These are phyloP conservation scores for Claviceps sp. DNA, from an alignment of 2,329 filamentous ascomycete species.

Conservation along the genomic window DNA sequence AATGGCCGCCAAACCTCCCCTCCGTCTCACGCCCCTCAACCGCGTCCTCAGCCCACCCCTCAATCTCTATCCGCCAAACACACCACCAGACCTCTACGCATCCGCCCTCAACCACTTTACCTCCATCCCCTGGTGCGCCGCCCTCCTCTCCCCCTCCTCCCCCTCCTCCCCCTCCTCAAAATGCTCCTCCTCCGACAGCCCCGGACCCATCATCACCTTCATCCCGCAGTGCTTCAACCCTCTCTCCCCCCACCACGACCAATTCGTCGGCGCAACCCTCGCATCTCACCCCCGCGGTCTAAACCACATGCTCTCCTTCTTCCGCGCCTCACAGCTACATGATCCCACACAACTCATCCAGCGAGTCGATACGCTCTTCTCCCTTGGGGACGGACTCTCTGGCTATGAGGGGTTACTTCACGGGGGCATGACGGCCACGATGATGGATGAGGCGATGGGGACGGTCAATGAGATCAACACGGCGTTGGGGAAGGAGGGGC, in stretches of 20 bases:
- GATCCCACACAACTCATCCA: slow-evolving; percentile 15
- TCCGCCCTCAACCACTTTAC: slow-evolving; percentile 19
- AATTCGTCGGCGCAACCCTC: slow-evolving; percentile 21
- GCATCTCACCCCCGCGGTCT: slow-evolving; percentile 14
- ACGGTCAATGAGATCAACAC: slow-evolving; percentile 23
- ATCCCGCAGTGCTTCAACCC: slow-evolving; percentile 21
- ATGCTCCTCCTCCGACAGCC: neutral
- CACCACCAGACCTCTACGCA: slow-evolving; percentile 14
- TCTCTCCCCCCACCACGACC: slow-evolving; percentile 15
- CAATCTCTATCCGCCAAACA: slow-evolving; percentile 14
- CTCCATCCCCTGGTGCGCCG: slow-evolving; percentile 22
- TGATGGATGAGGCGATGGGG: slow-evolving; percentile 25
- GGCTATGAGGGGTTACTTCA: slow-evolving; percentile 22
- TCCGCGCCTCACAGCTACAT: slow-evolving; percentile 14
- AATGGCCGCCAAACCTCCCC: slow-evolving; percentile 1
- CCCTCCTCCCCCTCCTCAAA: slow-evolving; percentile 5
- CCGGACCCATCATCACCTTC: slow-evolving; percentile 15
- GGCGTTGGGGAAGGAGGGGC: slow-evolving; percentile 17
- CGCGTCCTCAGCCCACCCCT: slow-evolving; percentile 20
- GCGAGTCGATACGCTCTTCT: slow-evolving; percentile 18
- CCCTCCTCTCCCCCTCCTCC: slow-evolving; percentile 13
- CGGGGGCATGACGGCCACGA: slow-evolving; percentile 21
- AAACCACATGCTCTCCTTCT: slow-evolving; percentile 21
- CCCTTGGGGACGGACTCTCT: slow-evolving; percentile 20
- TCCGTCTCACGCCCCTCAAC: slow-evolving; percentile 7